A percentile compares a stretch with the other conserved stretches of the same genome.
Evolutionary conservation across 768 basidiomycete species (phyloP).

Genomic region (Mycena filopes): DNA sequence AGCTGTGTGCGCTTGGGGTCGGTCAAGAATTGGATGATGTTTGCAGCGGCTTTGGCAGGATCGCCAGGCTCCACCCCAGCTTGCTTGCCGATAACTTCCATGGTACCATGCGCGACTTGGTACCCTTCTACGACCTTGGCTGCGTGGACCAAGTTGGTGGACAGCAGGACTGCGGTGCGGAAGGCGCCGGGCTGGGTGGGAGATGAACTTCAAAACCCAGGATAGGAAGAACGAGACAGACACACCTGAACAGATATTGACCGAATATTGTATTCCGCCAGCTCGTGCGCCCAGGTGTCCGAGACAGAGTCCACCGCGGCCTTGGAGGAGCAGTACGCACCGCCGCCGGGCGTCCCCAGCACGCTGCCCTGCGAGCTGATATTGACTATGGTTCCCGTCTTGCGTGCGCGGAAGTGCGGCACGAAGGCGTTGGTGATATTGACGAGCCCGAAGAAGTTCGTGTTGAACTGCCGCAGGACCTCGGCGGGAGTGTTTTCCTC

Average conservation of each 20-base stretch:
- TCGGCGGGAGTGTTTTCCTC: constrained; percentile 7
- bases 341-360: constrained; percentile 10
- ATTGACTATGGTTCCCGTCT: constrained; percentile 17
- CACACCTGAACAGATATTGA: constrained; percentile 14
- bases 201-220: neutral
- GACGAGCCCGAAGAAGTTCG: constrained; percentile 20
- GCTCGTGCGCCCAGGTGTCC: constrained; percentile 23
- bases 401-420: constrained; percentile 13
- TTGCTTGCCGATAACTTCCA: neutral
- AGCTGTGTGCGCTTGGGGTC: constrained; percentile 10
- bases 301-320: constrained; percentile 7
- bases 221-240: neutral
- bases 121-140: constrained; percentile 17
- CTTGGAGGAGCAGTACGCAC: constrained; percentile 13
- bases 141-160: constrained; percentile 1
- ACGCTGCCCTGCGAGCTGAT: constrained; percentile 16
- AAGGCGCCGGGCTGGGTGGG: constrained; percentile 1
- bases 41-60: constrained; percentile 4
- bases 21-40: constrained; percentile 11
- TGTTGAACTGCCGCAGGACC: constrained; percentile 10
- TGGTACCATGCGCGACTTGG: constrained; percentile 6
- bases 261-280: constrained; percentile 22
- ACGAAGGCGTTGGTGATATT: constrained; percentile 10
- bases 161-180: constrained; percentile 16
- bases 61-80: constrained; percentile 7